Evolutionary conservation across 2,329 filamentous ascomycete genomes (phyloP).

Genomic region (Ceratocystis papillata): DNA sequence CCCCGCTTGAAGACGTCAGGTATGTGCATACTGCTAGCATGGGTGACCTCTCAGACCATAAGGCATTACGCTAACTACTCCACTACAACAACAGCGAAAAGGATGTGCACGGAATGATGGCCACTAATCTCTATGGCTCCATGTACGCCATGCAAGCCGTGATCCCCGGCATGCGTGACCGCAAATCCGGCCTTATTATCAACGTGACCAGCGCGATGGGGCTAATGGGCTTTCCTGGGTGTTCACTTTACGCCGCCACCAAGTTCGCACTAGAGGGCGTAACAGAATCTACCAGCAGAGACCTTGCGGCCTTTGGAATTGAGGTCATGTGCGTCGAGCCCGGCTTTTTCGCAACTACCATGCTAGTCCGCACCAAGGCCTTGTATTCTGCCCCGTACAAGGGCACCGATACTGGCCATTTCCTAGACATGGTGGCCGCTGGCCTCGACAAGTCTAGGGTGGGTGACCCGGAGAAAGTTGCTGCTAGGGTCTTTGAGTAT

Average conservation of each 20-base stretch:
- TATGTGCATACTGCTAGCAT: constrained; percentile 13
- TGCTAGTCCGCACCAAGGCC: constrained; percentile 31
- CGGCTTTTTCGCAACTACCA: constrained; percentile 43
- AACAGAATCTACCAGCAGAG: constrained; percentile 36
- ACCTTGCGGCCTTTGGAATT: constrained; percentile 39
- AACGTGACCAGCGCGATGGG: constrained; percentile 40
- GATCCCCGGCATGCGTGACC: constrained; percentile 38
- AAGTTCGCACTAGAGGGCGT: constrained; percentile 40
- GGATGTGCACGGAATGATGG: constrained; percentile 36
- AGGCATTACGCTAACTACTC: not conserved
- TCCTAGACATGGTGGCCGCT: constrained; percentile 28
- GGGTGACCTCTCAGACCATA: not conserved
- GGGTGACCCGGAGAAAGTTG: constrained; percentile 34
- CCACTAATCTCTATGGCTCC: constrained; percentile 41
- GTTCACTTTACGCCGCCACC: constrained; percentile 36
- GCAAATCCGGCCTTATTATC: constrained; percentile 35
- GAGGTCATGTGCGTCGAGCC: constrained; percentile 38
- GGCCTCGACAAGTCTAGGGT: constrained; percentile 31
- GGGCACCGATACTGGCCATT: constrained; percentile 28
- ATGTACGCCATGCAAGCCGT: constrained; percentile 39
- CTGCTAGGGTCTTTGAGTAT: constrained; percentile 33
- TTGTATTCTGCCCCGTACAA: constrained; percentile 29
- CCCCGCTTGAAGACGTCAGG: constrained; percentile 35
- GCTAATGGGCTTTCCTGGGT: constrained; percentile 33
- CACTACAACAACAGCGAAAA: constrained; percentile 28